Evolutionary conservation across 352 stramenopile genomes (phyloP).

Genomic region (Globisporangium uncinulatum): DNA sequence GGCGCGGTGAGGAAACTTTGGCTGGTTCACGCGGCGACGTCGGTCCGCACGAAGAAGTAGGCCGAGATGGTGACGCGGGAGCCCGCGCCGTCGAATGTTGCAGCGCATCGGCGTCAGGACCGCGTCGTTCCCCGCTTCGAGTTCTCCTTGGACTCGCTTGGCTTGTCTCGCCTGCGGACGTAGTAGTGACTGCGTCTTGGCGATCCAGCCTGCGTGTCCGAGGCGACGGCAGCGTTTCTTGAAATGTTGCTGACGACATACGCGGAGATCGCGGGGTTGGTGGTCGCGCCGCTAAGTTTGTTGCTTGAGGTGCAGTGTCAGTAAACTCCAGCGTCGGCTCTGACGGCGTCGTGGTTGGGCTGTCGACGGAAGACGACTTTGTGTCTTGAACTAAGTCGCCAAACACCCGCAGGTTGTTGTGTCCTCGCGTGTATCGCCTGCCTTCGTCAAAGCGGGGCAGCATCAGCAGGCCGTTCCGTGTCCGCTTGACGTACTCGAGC

Average conservation of each 20-base stretch:
- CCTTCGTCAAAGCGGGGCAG: conserved; percentile 57
- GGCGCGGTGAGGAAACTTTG: conserved; percentile 8
- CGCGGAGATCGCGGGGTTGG: conserved; percentile 19
- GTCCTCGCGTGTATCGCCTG: conserved; percentile 44
- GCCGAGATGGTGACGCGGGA: background rate
- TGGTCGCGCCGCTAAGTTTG: conserved; percentile 4
- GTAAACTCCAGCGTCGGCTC: background rate
- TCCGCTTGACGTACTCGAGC: conserved; percentile 58
- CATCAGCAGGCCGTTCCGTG: conserved; percentile 55
- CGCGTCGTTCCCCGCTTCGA: conserved; percentile 5
- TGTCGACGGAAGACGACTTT: conserved; percentile 1
- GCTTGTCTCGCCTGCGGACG: background rate
- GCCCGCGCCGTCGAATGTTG: background rate
- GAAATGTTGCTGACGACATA: background rate
- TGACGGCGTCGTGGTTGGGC: background rate
- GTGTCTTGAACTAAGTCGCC: conserved; percentile 28
- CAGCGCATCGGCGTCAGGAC: conserved; percentile 6
- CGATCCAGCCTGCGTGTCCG: background rate
- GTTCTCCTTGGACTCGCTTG: conserved; percentile 26
- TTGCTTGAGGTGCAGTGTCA: background rate
- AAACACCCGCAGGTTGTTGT: conserved; percentile 34
- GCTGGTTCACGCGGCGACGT: conserved; percentile 4
- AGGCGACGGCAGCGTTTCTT: background rate
- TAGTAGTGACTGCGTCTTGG: background rate
- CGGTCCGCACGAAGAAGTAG: background rate